A percentile compares a stretch with the other conserved stretches of the same genome.
Conservation (phyloP, 1,139 yeast genomes). For the Sugiyamaella paludigena region DNA sequence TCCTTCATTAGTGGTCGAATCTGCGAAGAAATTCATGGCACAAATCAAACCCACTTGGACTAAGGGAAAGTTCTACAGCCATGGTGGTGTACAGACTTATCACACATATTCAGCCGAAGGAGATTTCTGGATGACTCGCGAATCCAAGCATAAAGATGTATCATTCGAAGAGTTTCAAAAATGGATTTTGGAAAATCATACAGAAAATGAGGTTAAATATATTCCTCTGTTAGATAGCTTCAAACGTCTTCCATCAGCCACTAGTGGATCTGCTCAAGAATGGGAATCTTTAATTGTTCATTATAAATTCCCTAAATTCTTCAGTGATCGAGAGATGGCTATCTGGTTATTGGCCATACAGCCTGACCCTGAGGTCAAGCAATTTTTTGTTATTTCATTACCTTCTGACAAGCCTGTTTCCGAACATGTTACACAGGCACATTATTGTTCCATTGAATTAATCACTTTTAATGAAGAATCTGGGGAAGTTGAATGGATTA, state of each 20-base stretch:
- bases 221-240: constrained; percentile 13
- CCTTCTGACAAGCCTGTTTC: constrained; percentile 40
- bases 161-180: constrained; percentile 33
- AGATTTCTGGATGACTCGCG: constrained; percentile 50
- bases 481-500: constrained; percentile 53
- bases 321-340: constrained; percentile 53
- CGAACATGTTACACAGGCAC: constrained; percentile 31
- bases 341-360: constrained; percentile 51
- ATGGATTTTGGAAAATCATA: constrained; percentile 38
- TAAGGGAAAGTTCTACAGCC: constrained; percentile 25
- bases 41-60: constrained; percentile 25
- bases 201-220: constrained; percentile 40
- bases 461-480: constrained; percentile 43
- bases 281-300: constrained; percentile 40
- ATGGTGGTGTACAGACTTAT: constrained; percentile 40
- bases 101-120: constrained; percentile 34
- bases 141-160: constrained; percentile 40
- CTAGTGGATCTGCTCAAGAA: constrained; percentile 23
- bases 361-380: constrained; percentile 36
- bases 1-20: constrained; percentile 23
- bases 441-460: constrained; percentile 60
- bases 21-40: constrained; percentile 27
- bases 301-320: constrained; percentile 52
- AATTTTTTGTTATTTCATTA: constrained; percentile 52
- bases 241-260: constrained; percentile 23